Evolutionary conservation across 108 stramenopile species (phyloP), one percentile per base, ranked within the genome.

Genomic region (Fistulifera solaris): DNA sequence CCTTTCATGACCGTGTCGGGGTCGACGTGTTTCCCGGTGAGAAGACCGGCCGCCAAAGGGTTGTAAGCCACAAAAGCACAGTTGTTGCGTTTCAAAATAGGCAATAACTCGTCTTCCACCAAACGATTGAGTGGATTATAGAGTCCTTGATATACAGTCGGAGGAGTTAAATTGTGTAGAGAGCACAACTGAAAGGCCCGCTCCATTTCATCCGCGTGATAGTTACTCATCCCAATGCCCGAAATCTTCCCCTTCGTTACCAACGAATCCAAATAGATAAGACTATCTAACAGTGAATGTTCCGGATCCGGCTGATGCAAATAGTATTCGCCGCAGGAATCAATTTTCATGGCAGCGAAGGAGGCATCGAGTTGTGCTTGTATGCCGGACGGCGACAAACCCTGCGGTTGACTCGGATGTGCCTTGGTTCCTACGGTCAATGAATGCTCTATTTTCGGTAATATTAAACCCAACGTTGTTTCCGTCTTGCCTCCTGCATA

Each of bases 41-140:
- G 56, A 28, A 95, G 48, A 13, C 95, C 95, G 7, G 75, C 93
- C 13, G 90, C 96, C 54, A 97, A 59, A 26, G 94, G 93, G 76
- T 97, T 97, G 84, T 95, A 97, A 0, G 96, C 96, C 31, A 93
- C 79, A 71, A 97, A 97, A 5, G 65, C 40, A 57, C 89, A 89
- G 27, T 64, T 62, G 56, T 86, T 81, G 15, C 60, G 48, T 41
- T 72, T 61, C 54, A 97, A 61, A 7, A 93, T 39, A 10, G 93
- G 96, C 17, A 97, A 41, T 27, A 97, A 61, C 43, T 94, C 94
- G 0, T 64, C 52, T 58, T 97, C 96, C 16, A 94, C 87, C 16
- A 63, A 51, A n/a, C 96, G 80, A 58, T 93, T 97, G 11, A 97
- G 55, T 8, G 92, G 91, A 81, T 95, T 97, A 74, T 94, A 95